Evolutionary conservation across 2,329 filamentous ascomycete genomes (phyloP), one percentile per base, ranked within the genome.

Genomic region (Colletotrichum siamense): DNA sequence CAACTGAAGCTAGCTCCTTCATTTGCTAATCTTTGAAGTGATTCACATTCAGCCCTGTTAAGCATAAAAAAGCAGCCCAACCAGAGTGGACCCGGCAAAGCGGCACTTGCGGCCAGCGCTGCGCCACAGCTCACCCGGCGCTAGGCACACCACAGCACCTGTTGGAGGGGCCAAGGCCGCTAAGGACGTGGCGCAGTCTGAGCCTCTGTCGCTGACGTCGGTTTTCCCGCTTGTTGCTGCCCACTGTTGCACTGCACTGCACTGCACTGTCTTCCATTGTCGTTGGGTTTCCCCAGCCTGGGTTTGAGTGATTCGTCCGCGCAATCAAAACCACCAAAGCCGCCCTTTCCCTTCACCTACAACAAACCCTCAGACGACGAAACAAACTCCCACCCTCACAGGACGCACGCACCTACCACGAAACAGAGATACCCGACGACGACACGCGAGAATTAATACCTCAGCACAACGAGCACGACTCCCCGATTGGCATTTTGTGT

Each of bases 201-300:
- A 67, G 62, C 69, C 63, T 62, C 64, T 44, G 49, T 69, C 73
- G 67, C 79, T 79, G 79, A 81, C 79, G 79, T 78, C 79, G 79
- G 77, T 79, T 78, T 55, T 63, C 22, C 36, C 28, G 16, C 57
- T 61, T 22, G 18, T 32, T 34, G 28, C 59, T 62, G 59, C 59
- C 59, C 59, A 62, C 57, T 32, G 57, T 30, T 30, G n/a, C 26
- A 22, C 28, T 15, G 59, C 30, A 52, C 59, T 30, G 57, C 16
- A 62, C 26, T 73, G 32, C 44, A 59, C 26, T 63, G 73, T 24
- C 30, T 73, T 28, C 18, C 44, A 18, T 55, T 59, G 62, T 64
- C 15, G 59, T 73, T 76, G 70, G 74, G 74, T 64, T 64, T 65
- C 73, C 70, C 64, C 59, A 64, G 73, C 64, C 39, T 73, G 73